Base-by-base conservation (phyloP, 2,329 filamentous ascomycete species). In the Aspergillus latus region DNA sequence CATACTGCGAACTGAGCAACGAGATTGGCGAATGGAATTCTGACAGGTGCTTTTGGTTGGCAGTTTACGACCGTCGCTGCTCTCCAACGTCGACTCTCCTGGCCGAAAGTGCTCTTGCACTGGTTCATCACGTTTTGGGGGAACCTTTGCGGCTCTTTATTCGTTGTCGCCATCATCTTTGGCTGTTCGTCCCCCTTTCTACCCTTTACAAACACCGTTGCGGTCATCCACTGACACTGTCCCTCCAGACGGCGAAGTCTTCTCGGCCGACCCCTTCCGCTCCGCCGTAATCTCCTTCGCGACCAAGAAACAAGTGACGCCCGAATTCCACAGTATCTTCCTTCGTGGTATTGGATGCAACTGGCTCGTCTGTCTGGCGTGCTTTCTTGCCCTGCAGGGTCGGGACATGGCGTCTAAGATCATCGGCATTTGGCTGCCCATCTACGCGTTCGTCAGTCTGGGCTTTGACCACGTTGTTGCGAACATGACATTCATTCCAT, bases 401-500 rank as follows among this genome's bases (percentile, higher is more conserved):
- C 75, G 78, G 2, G 81, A 84, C 52, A 68, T 83, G 10, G 72
- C 74, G 15, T 80, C 78, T 8, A 84, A 84, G 62, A 75, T 84
- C 1, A 68, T 81, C 9, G 78, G 78, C 1, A 81, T 84, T 61
- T 85, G 82, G 82, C 80, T 77, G 65, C 82, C 82, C 0, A 80
- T 79, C 2, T 81, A 82, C 54, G 78, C 78, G 1, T 84, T 84
- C 60, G 81, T 84, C 0, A 76, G 76, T 1, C 70, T 82, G 0
- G 79, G 77, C 0, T 74, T 83, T 2, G 82, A 84, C 56, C 82
- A 84, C 69, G 80, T 83, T 43, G 75, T 84, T 13, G 81, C 81
- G 26, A 84, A 84, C 59, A 83, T 83, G 80, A 81, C 79, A 36
- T 80, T 81, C 54, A 73, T 80, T 32, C 79, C 81, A 0, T 64